Evolutionary conservation across 345 rosid genomes (phyloP), one percentile per base, ranked within the genome.

Genomic region (Hirschfeldia incana): DNA sequence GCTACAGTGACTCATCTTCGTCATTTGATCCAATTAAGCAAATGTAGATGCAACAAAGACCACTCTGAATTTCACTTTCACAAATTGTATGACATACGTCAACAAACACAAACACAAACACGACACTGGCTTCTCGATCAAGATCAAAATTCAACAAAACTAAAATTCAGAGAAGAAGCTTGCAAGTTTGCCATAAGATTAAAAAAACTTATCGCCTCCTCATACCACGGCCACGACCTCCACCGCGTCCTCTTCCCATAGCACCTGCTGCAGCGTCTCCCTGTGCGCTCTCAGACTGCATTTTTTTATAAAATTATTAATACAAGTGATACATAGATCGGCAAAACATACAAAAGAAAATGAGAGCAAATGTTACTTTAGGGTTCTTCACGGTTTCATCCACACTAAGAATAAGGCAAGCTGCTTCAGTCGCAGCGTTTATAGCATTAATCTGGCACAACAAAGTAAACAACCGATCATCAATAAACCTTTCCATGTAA

Each of bases 361-460:
- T 13, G 65, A 64, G 60, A 28, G 17, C 36, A 64, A 30, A 6
- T 72, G 77, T 64, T 87, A 96, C 99, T 97, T 96, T 96, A 1
- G 99, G 98, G 86, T 93, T 96, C 88, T 92, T 93, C 39, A 96
- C 97, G 21, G 99, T 96, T 87, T 96, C 99, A 9, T 96, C 99
- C 72, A 96, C 98, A 60, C 99, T 89, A 76, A 96, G 78, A 75
- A 96, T 81, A 55, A 96, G 97, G 84, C 99, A 96, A 21, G 98
- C 94, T 32, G 99, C 99, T 86, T 96, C 99, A 37, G 98, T 88
- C 13, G 99, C 99, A 78, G 98, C 99, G 81, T 89, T 96, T 82
- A 93, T 90, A 21, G 99, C 98, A 82, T 96, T 96, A 58, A 93
- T 89, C 99, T 96, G 88, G 65, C 68, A 72, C 57, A 67, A 51